Evolutionary conservation across 441 rosid species (phyloP).

Genomic region (Sinapis alba): DNA sequence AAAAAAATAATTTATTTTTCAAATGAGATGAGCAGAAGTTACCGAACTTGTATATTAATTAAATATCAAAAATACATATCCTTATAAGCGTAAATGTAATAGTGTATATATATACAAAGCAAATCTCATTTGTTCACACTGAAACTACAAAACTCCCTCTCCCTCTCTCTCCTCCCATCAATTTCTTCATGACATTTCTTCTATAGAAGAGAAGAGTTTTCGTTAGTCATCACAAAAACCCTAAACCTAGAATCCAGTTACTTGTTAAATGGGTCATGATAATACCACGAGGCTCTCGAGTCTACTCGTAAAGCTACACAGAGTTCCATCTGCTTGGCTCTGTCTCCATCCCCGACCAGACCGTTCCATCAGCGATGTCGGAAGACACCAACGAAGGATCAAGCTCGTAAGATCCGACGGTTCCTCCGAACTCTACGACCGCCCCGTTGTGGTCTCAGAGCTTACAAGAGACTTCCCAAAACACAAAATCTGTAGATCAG

Average conservation of each 20-base stretch:
- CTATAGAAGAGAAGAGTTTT: neutral
- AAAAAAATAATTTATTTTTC: too few relatives aligned
- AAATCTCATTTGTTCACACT: slow-evolving; percentile 37
- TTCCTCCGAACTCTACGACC: slow-evolving; percentile 57
- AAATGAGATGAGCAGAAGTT: neutral
- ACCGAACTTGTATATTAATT: neutral
- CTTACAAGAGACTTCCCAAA: slow-evolving; percentile 67
- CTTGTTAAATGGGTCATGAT: slow-evolving; percentile 25
- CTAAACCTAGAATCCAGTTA: slow-evolving; percentile 9
- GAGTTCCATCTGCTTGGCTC: slow-evolving; percentile 32
- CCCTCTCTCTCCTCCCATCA: neutral
- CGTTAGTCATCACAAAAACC: neutral
- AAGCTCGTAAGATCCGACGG: slow-evolving; percentile 79
- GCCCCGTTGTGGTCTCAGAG: slow-evolving; percentile 62
- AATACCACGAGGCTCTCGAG: slow-evolving; percentile 33
- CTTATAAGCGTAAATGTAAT: neutral
- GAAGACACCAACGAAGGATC: slow-evolving; percentile 17
- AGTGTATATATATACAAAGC: slow-evolving; percentile 30
- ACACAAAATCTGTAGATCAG: slow-evolving; percentile 78
- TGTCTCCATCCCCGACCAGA: slow-evolving; percentile 31
- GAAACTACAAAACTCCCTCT: slow-evolving; percentile 7
- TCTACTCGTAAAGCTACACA: slow-evolving; percentile 38
- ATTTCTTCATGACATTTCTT: slow-evolving; percentile 24
- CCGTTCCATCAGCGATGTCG: neutral
- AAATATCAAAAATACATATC: neutral